phyloP scores from a whole-genome alignment of 139 green algal genomes.

The Nannochloris sp. region DNA sequence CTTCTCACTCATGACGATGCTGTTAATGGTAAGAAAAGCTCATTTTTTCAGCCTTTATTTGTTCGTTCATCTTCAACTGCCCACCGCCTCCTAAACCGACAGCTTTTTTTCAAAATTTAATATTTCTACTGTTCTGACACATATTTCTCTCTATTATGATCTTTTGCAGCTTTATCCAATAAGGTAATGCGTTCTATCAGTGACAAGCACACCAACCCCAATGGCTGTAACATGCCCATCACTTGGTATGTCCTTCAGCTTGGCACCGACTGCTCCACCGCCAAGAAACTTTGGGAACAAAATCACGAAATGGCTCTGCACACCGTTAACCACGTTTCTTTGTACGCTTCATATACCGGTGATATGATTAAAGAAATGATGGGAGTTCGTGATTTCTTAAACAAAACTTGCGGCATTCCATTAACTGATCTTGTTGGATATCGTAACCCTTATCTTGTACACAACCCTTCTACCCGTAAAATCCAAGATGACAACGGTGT shows the following conservation, averaged over 20 bases:
- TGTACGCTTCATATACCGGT: background rate
- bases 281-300: slow-evolving; percentile 4
- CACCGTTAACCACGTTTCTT: slow-evolving; percentile 11
- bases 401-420: slow-evolving; percentile 4
- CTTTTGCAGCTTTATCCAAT: slow-evolving; percentile 6
- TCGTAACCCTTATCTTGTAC: slow-evolving; percentile 13
- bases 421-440: slow-evolving; percentile 11
- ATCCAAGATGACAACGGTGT: background rate
- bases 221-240: slow-evolving; percentile 20
- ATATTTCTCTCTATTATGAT: no score
- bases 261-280: slow-evolving; percentile 13
- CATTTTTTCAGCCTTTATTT: no score
- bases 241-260: slow-evolving; percentile 24
- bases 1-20: slow-evolving; percentile 25
- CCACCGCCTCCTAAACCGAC: no score
- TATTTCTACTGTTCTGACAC: no score
- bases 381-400: slow-evolving; percentile 4
- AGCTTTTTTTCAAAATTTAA: no score
- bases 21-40: no score
- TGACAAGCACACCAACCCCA: slow-evolving; percentile 23
- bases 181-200: slow-evolving; percentile 15
- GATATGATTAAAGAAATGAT: slow-evolving; percentile 11
- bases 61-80: no score
- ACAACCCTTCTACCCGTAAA: slow-evolving; percentile 12
- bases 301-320: slow-evolving; percentile 22